Conservation (phyloP, 225 moss, liverwort and hornwort species). For the Straminergon stramineum region DNA sequence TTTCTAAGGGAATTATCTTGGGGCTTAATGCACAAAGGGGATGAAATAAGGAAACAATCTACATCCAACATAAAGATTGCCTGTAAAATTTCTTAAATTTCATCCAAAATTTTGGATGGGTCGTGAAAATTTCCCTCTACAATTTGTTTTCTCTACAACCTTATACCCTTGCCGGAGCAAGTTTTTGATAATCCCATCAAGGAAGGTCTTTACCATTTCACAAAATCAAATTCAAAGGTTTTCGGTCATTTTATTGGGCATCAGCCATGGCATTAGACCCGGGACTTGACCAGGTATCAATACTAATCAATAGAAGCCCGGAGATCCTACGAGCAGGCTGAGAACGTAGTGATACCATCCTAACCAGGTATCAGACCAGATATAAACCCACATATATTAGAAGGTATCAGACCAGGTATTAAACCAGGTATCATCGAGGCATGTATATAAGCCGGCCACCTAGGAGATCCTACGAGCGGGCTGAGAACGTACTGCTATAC, state of each 20-base stretch:
- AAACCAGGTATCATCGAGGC: not conserved
- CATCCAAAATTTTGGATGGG: not conserved
- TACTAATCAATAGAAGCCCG: too few relatives aligned
- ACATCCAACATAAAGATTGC: fast-evolving
- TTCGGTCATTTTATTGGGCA: too few relatives aligned
- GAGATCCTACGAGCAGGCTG: too few relatives aligned
- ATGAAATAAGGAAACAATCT: too few relatives aligned
- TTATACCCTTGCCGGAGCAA: too few relatives aligned
- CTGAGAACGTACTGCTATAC: not conserved
- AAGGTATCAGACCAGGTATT: not conserved
- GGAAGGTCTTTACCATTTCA: too few relatives aligned
- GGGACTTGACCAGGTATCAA: not conserved
- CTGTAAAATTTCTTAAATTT: fast-evolving
- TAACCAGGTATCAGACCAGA: not conserved
- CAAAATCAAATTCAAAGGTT: too few relatives aligned
- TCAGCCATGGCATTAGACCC: not conserved
- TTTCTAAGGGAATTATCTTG: not conserved
- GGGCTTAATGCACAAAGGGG: fast-evolving
- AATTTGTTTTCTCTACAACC: too few relatives aligned
- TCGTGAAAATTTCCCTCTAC: not conserved
- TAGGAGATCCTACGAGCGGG: not conserved
- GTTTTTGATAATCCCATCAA: too few relatives aligned
- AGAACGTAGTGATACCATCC: not conserved
- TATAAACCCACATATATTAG: not conserved
- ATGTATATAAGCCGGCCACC: not conserved